Evolutionary conservation across 2,329 filamentous ascomycete genomes (phyloP), one percentile per base, ranked within the genome.

Genomic region (Diaporthe destruens): DNA sequence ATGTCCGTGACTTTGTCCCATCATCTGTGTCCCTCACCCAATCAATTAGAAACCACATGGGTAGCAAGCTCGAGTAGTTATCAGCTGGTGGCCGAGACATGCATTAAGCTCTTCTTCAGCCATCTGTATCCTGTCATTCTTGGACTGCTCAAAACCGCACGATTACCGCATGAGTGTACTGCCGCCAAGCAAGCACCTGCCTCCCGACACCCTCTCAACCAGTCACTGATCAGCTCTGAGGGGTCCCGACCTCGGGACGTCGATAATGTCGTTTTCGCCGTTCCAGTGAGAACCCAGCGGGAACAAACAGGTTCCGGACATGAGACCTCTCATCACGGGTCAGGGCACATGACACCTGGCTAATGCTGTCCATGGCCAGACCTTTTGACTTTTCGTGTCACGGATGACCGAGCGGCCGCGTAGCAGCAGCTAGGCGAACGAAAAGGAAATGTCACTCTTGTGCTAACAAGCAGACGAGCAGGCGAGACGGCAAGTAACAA

Each of bases 1-100:
- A 39, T 9, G 36, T 39, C 36, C 36, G 36, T 39, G 11, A 11
- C 36, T 39, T 39, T 39, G 2, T 14, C 9, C 36, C 36, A 39
- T 39, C 36, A 4, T 39, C 11, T 39, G 11, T 39, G 9, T 9
- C 36, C 9, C 36, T 39, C 36, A 14, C 36, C 11, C 12, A 2
- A 39, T 39, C 36, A 39, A 11, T 12, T 14, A 7, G 36, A 7
- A 39, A 39, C 36, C 36, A 12, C 36, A 12, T 39, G 3, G 8
- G 9, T 25, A 9, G 56, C 36, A 29, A 29, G 34, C 18, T 20
- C 63, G 39, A 29, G 59, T 25, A 36, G 7, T 63, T 36, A 47
- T 55, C 61, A 55, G 69, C 70, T 51, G n/a, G 12, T 18, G 63
- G 36, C 72, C 69, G 72, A 68, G 69, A 73, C 72, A 55, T 59